Evolutionary conservation across 306 rosid genomes (phyloP), one percentile per base, ranked within the genome.

Genomic region (Chamaecrista fasciculata): DNA sequence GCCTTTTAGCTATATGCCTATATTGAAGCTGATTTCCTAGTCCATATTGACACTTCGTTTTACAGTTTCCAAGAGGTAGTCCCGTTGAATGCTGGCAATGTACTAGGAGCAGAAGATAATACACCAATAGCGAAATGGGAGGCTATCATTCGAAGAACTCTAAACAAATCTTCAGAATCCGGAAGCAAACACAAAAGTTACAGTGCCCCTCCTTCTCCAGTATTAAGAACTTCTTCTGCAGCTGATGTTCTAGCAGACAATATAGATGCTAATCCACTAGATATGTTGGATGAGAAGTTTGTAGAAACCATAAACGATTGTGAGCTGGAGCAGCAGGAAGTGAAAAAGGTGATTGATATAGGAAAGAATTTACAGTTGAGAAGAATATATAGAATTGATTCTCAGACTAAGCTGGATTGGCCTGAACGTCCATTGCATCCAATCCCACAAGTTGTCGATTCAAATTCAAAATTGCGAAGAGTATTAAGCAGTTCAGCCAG

Each of bases 121-220:
- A 75, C 77, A 34, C 96, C 99, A 0, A 88, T 91, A 31, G 81
- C 60, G n/a, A 91, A 91, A 75, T 94, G 99, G 99, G 99, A 94
- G 80, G 84, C 86, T 50, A 86, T 91, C 77, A 88, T 94, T 74
- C 73, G 99, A 71, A 85, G 80, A 81, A 86, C 92, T 43, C 78
- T 94, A 23, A 88, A 94, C 81, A 89, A 79, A 55, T 86, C 97
- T 51, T 76, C 60, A 39, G 92, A 85, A 78, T 85, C 92, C 26
- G 88, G 79, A 19, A 73, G 71, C 66, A 91, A 77, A 75, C 82
- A 78, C 72, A 86, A 84, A 71, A 85, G 99, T 74, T 91, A 71
- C 56, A 94, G 99, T 25, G 97, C 97, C 25, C 99, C 99, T 15
- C 89, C 92, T 40, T 94, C 99, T 16, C 99, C 99, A 0, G 92